phyloP scores from a whole-genome alignment of 257 asterid species.

The Rehmannia glutinosa region DNA sequence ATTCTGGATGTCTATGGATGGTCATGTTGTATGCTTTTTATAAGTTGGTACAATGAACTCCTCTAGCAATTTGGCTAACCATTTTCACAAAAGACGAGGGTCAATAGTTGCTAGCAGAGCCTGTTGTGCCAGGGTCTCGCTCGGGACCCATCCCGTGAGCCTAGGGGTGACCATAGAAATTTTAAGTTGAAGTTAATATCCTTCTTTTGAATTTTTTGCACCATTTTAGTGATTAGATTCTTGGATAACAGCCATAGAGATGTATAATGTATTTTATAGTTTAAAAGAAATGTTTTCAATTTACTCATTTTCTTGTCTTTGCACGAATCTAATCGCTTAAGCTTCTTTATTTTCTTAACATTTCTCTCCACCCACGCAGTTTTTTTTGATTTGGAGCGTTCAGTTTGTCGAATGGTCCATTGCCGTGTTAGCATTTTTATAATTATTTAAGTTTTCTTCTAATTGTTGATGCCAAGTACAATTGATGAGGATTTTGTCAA shows the following conservation, averaged over 20 bases:
- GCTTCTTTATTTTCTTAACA: constrained; percentile 8
- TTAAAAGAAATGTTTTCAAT: background rate
- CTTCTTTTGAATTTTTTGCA: background rate
- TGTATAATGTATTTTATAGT: too few species aligned
- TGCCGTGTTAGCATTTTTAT: constrained; percentile 63
- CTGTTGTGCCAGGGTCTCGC: too few species aligned
- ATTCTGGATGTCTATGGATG: background rate
- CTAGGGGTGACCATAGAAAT: too few species aligned
- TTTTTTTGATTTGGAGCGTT: constrained; percentile 97
- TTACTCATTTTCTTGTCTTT: background rate
- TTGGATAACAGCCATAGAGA: background rate
- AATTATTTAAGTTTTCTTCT: too few species aligned
- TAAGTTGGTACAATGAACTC: too few species aligned
- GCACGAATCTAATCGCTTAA: too few species aligned
- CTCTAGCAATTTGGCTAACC: too few species aligned
- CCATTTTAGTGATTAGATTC: background rate
- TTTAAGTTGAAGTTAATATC: background rate
- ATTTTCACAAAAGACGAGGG: too few species aligned
- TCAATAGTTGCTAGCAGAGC: too few species aligned
- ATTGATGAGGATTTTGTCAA: too few species aligned
- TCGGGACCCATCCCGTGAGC: too few species aligned
- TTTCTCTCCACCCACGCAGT: constrained; percentile 41
- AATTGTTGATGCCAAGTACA: too few species aligned
- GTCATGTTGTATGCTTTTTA: background rate
- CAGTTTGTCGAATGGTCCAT: constrained; percentile 96